Evolutionary conservation across 257 asterid species (phyloP).

Genomic region (Plantago ovata): DNA sequence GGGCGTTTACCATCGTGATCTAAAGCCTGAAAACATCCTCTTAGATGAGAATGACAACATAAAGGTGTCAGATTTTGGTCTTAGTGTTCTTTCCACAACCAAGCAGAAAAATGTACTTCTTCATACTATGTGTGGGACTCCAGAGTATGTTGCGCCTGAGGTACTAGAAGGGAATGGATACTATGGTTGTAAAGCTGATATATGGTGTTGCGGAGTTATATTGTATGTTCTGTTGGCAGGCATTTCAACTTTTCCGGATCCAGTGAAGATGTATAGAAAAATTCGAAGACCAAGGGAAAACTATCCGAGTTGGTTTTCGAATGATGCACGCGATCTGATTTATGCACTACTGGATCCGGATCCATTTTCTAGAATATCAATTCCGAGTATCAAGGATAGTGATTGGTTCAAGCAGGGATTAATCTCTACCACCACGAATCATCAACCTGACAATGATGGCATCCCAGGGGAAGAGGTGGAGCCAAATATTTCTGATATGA

Average conservation of each 20-base stretch:
- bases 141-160: slow-evolving; percentile 91
- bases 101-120: slow-evolving; percentile 70
- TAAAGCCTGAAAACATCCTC: slow-evolving; percentile 74
- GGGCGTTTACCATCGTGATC: slow-evolving; percentile 82
- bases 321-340: slow-evolving; percentile 46
- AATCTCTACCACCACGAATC: slow-evolving; percentile 24
- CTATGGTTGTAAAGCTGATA: slow-evolving; percentile 71
- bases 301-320: slow-evolving; percentile 65
- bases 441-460: slow-evolving; percentile 11
- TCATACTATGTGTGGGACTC: slow-evolving; percentile 84
- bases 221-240: slow-evolving; percentile 66
- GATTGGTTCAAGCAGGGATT: slow-evolving; percentile 58
- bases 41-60: slow-evolving; percentile 62
- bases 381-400: slow-evolving; percentile 44
- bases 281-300: slow-evolving; percentile 52
- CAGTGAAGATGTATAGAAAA: slow-evolving; percentile 77
- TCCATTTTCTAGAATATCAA: slow-evolving; percentile 53
- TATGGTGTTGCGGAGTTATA: slow-evolving; percentile 86
- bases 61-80: slow-evolving; percentile 75
- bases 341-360: slow-evolving; percentile 61
- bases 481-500: slow-evolving; percentile 38
- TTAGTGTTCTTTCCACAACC: slow-evolving; percentile 63
- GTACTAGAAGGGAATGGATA: slow-evolving; percentile 68
- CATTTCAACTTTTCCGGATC: slow-evolving; percentile 67
- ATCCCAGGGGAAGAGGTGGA: slow-evolving; percentile 15